Conservation (phyloP, 2,329 filamentous ascomycete species). For the Penicillium sp. region DNA sequence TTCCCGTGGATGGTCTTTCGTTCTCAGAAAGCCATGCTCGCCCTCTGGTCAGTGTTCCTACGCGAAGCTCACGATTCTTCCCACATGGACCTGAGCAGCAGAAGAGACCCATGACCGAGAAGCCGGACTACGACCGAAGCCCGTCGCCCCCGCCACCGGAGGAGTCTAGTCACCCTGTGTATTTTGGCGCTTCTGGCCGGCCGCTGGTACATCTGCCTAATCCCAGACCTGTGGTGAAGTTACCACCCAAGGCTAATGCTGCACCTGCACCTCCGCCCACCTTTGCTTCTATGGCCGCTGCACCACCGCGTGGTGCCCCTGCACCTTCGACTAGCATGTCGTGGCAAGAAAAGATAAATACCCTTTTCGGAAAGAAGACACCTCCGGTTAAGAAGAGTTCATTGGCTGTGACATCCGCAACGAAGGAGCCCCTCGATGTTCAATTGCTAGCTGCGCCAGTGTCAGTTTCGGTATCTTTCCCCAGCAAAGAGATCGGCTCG, state of each 20-base stretch:
- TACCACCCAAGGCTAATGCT: conserved; percentile 65
- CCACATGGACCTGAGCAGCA: conserved; percentile 44
- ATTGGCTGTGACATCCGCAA: conserved; percentile 68
- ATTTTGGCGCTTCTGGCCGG: conserved; percentile 53
- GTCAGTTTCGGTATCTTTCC: conserved; percentile 76
- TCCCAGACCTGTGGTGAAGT: conserved; percentile 74
- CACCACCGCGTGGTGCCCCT: conserved; percentile 40
- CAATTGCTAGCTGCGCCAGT: conserved; percentile 57
- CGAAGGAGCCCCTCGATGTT: conserved; percentile 68
- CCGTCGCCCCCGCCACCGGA: conserved; percentile 63
- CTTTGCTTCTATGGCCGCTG: conserved; percentile 49
- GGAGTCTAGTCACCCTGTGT: conserved; percentile 60
- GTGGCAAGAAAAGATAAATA: conserved; percentile 87
- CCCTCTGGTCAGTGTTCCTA: conserved; percentile 38
- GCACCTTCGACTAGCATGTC: conserved; percentile 53
- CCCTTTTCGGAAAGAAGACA: conserved; percentile 68
- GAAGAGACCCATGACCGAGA: conserved; percentile 37
- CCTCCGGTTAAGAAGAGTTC: conserved; percentile 55
- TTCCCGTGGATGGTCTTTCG: conserved; percentile 40
- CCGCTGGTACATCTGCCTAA: conserved; percentile 63
- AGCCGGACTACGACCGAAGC: conserved; percentile 40
- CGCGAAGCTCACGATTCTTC: conserved; percentile 55
- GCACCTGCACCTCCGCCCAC: conserved; percentile 51
- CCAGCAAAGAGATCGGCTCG: conserved; percentile 43
- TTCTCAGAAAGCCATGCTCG: conserved; percentile 40